Percentiles rank a stretch among this genome's conserved stretches.
These are phyloP conservation scores for Turnera subulata DNA, from an alignment of 345 rosid genomes.

Conservation along the genomic window DNA sequence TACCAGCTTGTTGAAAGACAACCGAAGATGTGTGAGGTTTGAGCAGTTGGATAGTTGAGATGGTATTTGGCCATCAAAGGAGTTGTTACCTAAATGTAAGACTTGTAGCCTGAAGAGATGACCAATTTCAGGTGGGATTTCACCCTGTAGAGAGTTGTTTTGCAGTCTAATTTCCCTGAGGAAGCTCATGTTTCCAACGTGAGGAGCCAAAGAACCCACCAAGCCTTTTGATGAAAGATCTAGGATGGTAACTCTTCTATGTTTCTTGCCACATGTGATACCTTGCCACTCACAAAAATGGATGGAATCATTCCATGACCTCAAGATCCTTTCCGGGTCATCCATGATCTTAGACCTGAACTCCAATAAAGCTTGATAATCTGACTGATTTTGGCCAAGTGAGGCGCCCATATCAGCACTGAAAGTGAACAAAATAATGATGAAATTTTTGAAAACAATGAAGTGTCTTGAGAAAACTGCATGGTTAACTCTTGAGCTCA, in stretches of 20 bases:
- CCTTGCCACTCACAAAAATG: too few relatives aligned
- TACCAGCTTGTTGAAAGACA: too few relatives aligned
- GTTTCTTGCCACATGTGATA: not conserved
- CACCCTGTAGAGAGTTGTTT: not conserved
- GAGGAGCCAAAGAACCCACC: constrained; percentile 4
- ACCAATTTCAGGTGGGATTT: constrained; percentile 18
- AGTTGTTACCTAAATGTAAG: not conserved
- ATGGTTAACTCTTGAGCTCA: too few relatives aligned
- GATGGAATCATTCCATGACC: constrained; percentile 4
- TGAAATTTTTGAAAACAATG: too few relatives aligned
- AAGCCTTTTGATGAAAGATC: not conserved
- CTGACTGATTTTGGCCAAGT: constrained; percentile 1
- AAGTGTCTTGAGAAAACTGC: too few relatives aligned
- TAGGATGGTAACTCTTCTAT: not conserved
- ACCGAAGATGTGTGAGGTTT: not conserved
- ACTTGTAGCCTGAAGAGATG: constrained; percentile 6
- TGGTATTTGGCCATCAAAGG: constrained; percentile 15
- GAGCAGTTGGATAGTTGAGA: constrained; percentile 9
- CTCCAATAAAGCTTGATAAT: not conserved
- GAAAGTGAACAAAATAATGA: too few relatives aligned
- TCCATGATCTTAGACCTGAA: not conserved
- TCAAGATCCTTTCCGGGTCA: not conserved
- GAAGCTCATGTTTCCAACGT: constrained; percentile 8
- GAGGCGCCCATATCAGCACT: too few relatives aligned
- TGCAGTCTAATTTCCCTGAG: not conserved